Evolutionary conservation across 2,329 filamentous ascomycete species (phyloP).

Genomic region (Fusarium irregulare): DNA sequence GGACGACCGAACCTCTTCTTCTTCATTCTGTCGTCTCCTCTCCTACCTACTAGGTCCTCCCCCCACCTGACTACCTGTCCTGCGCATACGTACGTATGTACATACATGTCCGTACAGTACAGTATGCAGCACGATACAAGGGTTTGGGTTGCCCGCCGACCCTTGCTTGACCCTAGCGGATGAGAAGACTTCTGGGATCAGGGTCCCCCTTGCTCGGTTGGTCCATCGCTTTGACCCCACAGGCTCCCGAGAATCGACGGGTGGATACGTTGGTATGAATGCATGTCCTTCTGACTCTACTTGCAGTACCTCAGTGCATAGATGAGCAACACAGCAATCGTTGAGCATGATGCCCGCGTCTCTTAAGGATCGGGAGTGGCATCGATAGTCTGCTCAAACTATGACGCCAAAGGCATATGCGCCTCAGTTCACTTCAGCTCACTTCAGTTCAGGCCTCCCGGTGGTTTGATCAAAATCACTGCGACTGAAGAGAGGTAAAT

Average conservation of each 20-base stretch:
- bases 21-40: constrained; percentile 17
- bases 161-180: constrained; percentile 33
- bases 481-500: not conserved
- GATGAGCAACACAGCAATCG: constrained; percentile 24
- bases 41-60: not conserved
- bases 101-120: not conserved
- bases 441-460: constrained; percentile 23
- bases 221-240: constrained; percentile 36
- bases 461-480: constrained; percentile 1
- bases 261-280: constrained; percentile 29
- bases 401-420: constrained; percentile 13
- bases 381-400: constrained; percentile 9
- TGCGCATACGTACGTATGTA: not conserved
- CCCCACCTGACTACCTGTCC: constrained; percentile 12
- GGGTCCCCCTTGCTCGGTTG: constrained; percentile 31
- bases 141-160: constrained; percentile 28
- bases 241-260: constrained; percentile 39
- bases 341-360: constrained; percentile 7
- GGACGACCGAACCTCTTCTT: constrained; percentile 25
- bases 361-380: constrained; percentile 22
- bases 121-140: constrained; percentile 25
- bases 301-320: constrained; percentile 12
- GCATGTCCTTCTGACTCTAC: constrained; percentile 39
- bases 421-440: constrained; percentile 12
- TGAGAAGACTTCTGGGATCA: constrained; percentile 33